phyloP scores from a whole-genome alignment of 306 rosid genomes.

The Hylodesmum podocarpum region DNA sequence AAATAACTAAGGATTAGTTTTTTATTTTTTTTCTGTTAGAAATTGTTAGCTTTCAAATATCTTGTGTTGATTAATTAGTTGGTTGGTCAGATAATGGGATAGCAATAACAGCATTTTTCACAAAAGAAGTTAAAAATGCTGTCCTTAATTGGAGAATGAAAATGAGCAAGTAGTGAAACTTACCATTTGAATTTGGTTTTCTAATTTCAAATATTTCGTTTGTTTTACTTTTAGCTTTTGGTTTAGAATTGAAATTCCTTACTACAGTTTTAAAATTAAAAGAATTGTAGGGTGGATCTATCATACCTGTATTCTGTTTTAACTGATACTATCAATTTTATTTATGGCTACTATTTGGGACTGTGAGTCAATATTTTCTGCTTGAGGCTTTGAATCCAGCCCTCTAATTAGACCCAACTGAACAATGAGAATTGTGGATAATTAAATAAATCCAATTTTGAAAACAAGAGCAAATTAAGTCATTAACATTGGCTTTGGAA shows the following conservation, averaged over 20 bases:
- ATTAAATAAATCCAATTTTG: slow-evolving; percentile 7
- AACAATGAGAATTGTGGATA: slow-evolving; percentile 4
- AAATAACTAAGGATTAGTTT: not conserved
- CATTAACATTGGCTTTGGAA: not conserved
- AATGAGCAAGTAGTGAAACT: slow-evolving; percentile 3
- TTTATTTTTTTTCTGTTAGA: not conserved
- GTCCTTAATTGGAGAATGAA: slow-evolving; percentile 9
- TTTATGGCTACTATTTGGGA: not conserved
- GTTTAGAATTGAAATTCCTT: not conserved
- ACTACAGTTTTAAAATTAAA: not conserved
- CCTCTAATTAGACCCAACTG: not conserved
- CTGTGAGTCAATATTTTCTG: not conserved
- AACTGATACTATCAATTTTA: too few species aligned
- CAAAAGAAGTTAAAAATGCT: not conserved
- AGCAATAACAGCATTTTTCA: not conserved
- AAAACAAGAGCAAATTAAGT: not conserved
- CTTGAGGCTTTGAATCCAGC: not conserved
- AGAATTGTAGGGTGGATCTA: not conserved
- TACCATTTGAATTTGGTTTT: not conserved
- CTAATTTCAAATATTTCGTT: not conserved
- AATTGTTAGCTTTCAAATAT: not conserved
- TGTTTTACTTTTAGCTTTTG: not conserved
- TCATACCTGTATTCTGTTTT: not conserved
- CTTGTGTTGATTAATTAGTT: slow-evolving; percentile 1
- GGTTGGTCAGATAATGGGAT: not conserved